A percentile compares a stretch with the other conserved stretches of the same genome.
Conservation (phyloP, 352 stramenopile species). For the Vaucheria bursata region DNA sequence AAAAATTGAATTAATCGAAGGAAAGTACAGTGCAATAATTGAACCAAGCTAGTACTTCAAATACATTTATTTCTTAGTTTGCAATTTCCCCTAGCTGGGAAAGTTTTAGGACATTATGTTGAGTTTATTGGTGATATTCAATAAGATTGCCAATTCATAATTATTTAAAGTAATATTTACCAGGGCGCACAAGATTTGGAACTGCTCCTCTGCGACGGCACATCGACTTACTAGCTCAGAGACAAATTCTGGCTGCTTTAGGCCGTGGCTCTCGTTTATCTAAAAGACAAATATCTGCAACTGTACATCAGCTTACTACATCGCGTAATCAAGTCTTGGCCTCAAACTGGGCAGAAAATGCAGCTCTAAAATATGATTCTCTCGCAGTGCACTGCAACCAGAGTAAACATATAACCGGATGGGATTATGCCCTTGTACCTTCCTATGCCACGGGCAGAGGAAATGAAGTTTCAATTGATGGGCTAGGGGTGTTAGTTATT, state of each 20-base stretch:
- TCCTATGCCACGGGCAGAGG: slow-evolving; percentile 21
- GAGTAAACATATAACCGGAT: slow-evolving; percentile 23
- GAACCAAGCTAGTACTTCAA: too few relatives aligned
- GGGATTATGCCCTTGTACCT: slow-evolving; percentile 25
- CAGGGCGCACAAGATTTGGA: slow-evolving; percentile 25
- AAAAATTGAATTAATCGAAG: too few relatives aligned
- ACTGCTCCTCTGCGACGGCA: slow-evolving; percentile 41
- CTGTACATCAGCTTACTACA: slow-evolving; percentile 25
- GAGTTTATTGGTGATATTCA: too few relatives aligned
- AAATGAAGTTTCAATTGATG: slow-evolving; percentile 35
- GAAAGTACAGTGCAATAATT: too few relatives aligned
- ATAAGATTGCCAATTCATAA: too few relatives aligned
- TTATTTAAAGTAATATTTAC: too few relatives aligned
- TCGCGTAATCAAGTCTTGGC: slow-evolving; percentile 22
- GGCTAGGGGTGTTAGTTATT: slow-evolving; percentile 14
- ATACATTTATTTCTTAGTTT: too few relatives aligned
- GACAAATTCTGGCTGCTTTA: slow-evolving; percentile 29
- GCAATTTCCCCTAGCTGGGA: too few relatives aligned
- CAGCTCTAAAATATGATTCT: slow-evolving; percentile 18
- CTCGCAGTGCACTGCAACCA: slow-evolving; percentile 29
- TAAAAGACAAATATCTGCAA: slow-evolving; percentile 29
- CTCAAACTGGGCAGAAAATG: slow-evolving; percentile 9
- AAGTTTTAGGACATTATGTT: too few relatives aligned
- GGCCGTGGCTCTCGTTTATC: slow-evolving; percentile 15
- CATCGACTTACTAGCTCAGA: slow-evolving; percentile 41